Evolutionary conservation across 2,329 filamentous ascomycete genomes (phyloP), one percentile per base, ranked within the genome.

Genomic region (Pyrenophora seminiperda): DNA sequence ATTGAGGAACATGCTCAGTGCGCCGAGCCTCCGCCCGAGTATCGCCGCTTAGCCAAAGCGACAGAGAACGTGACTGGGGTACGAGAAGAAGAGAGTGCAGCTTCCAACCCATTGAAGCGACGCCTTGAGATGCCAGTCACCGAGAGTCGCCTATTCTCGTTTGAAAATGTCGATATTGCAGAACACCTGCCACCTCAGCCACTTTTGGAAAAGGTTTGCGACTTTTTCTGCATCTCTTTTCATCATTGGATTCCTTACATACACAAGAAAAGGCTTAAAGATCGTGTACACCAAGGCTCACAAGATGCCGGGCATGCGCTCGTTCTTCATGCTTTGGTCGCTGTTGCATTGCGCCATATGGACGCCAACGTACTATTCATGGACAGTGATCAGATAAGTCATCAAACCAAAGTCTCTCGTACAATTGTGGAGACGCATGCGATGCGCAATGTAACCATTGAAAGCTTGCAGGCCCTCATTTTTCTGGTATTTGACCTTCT

Each of bases 201-300:
- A 15, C 37, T 69, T 7, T 54, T 71, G 1, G 27, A 61, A 30
- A 68, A 64, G 32, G 44, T 70, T 6, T 63, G 56, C 3, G 63
- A 70, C 20, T 70, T 65, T 32, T 71, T 69, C 24, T 70, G 63
- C 20, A 47, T 58, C 7, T 67, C 68, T 0, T 70, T 70, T n/a
- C 68, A 71, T 49, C 68, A 71, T 36, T 71, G 68, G 68, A 67
- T 71, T 7, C 68, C 68, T 1, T 69, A 67, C 24, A 45, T 70
- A 1, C 67, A 71, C 50, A 71, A 71, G 43, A 41, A 64, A 19
- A 49, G 66, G n/a, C 54, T 71, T 3, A 65, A 62, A 22, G 59
- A 51, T 4, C 59, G 57, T 18, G 65, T 68, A 7, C 52, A 47
- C 10, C 50, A 64, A 37, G 52, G 53, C 1, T 30, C 50, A 4